Base-by-base conservation (phyloP, 495 filamentous ascomycete species). In the Aspergillus taichungensis region DNA sequence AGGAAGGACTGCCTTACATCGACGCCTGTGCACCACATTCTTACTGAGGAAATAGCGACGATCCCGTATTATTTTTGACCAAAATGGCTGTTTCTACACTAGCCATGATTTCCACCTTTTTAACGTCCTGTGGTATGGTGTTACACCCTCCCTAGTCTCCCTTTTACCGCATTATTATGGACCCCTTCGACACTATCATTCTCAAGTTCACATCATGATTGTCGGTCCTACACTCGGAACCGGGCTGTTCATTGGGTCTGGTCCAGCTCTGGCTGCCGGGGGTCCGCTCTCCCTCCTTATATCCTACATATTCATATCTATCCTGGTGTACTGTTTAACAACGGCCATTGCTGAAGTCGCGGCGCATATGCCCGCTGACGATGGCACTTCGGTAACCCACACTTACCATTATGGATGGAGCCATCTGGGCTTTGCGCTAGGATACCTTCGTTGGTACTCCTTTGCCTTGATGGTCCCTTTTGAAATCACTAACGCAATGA, bases 401-500 rank as follows among this genome's bases (percentile, higher is more conserved):
- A 76, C 72, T 10, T 70, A 69, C 49, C 69, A 64, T 37, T 77
- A 78, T 47, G 62, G 71, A 30, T 71, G 67, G n/a, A 59, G 55
- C 37, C 72, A 68, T 41, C 32, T 79, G 14, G 76, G 71, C 10
- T 67, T 72, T 40, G 62, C 82, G n/a, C 61, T 82, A n/a, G 75
- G 77, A 3, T 78, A 68, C 64, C 71, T 74, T 34, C 79, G 74
- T 39, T 82, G 79, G 75, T 74, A 70, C 44, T 63, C 69, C 29
- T 59, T 71, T 51, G 78, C 85, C 37, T 86, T 94, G 55, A 67
- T 86, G 42, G 81, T 87, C 4, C 67, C 68, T 4, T 72, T 68
- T 45, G 89, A 96, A 61, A 83, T 92, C 37, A 84, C 91, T 32
- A 81, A 87, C 3, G 88, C 87, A 14, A 83, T 88, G 47, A 80